Conservation (phyloP, 306 rosid genomes). For the Sicyos baderoa region DNA sequence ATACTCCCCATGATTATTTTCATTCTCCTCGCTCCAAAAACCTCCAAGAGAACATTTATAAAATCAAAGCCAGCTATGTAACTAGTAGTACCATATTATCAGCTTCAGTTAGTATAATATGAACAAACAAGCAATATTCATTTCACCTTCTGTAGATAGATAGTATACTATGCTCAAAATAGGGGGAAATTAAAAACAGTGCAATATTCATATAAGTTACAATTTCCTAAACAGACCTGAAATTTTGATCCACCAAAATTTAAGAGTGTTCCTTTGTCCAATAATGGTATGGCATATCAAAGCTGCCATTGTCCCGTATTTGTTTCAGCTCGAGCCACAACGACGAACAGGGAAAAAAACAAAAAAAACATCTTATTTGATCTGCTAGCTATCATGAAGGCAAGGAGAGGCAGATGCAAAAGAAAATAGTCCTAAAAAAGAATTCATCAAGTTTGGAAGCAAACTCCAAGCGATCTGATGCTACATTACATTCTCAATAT, state of each 20-base stretch:
- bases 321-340: neutral
- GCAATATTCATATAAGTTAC: neutral
- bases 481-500: conserved; percentile 16
- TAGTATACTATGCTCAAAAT: neutral
- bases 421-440: neutral
- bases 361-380: conserved; percentile 17
- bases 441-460: neutral
- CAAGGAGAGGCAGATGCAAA: neutral
- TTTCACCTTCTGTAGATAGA: neutral
- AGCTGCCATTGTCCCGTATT: neutral
- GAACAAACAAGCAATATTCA: conserved; percentile 14
- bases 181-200: neutral
- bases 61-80: neutral
- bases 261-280: neutral
- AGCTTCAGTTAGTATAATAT: neutral
- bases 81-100: neutral
- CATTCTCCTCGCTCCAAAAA: no score
- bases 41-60: no score
- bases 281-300: conserved; percentile 6
- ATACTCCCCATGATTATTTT: no score
- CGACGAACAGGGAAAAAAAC: no score
- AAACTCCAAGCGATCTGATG: neutral
- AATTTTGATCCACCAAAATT: neutral
- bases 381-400: neutral
- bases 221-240: conserved; percentile 12